Base-by-base conservation (phyloP, 257 asterid species). In the Rauvolfia tetraphylla region DNA sequence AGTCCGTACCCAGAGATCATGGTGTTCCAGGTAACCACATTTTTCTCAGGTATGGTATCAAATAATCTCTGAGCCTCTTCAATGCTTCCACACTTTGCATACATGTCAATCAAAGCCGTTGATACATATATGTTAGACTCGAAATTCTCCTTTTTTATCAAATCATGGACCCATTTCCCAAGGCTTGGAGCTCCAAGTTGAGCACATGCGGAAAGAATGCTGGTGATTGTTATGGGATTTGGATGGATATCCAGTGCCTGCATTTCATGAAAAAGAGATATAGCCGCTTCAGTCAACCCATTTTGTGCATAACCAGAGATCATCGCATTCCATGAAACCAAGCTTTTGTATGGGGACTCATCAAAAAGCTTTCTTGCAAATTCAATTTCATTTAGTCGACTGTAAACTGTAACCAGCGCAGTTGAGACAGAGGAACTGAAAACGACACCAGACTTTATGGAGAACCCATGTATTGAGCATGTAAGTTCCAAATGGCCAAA, bases 321-420 rank as follows among this genome's bases (percentile, higher is more conserved):
- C 97, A 94, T 92, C 51, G 98, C 91, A 44, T 94, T 94, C 98
- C 98, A 91, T 33, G 93, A 88, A 29, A 91, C 97, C 83, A 94
- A 79, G 70, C 87, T 86, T 80, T 87, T 94, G 17, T 87, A 88
- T 3, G 83, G 76, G 51, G 90, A 81, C 80, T 92, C 96, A 31
- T 94, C 88, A 76, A 94, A 92, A 72, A 94, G 82, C 87, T 80
- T 81, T 72, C 89, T 84, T 15, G 95, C 96, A 61, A 77, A 73
- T 56, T 90, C 92, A 20, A 85, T 77, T 89, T 92, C 96, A 57
- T 88, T 88, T 68, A 90, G 84, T 27, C 97, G 87, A 48, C 90
- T 77, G 75, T 94, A 92, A 74, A 89, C 91, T 36, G 98, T 89
- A 18, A 90, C 84, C 74, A 94, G 58, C 23, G 95, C 98, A 76